Evolutionary conservation across 2,329 filamentous ascomycete genomes (phyloP), one percentile per base, ranked within the genome.

Genomic region (Lachnellula hyalina): DNA sequence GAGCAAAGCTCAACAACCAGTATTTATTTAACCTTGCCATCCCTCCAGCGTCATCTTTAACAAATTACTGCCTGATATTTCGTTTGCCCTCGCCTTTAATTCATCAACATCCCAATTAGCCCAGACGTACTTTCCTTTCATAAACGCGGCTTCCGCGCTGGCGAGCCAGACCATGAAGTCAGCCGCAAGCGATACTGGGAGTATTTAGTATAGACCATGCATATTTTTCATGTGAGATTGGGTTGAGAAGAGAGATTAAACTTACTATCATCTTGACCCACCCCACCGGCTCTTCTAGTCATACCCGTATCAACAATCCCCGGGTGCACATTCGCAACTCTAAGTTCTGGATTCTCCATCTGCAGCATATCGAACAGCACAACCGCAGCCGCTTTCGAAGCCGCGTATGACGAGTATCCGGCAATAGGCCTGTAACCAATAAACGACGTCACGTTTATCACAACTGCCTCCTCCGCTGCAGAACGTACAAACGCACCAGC

Each of bases 31-130:
- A 25, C 25, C 25, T 25, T 25, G 4, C 25, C 25, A 25, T 25
- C 25, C 25, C 25, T 25, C 25, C 36, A 38, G n/a, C 36, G n/a
- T 38, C 36, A 38, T 14, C n/a, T 38, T 38, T 9, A 38, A 17
- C 36, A 38, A 38, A 38, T 38, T 17, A 38, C 36, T 17, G 12
- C n/a, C 11, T 23, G 9, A 40, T 11, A 54, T 53, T 25, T 54
- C 54, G 11, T 56, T 23, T 4, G 35, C 47, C 32, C 44, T 53
- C 15, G n/a, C 21, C 51, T 59, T 14, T 51, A 74, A 56, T 56
- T 76, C 72, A n/a, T 73, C 67, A 4, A 74, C 72, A 65, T 76
- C 73, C 72, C 73, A 75, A 34, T 70, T 68, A 3, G 66, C 66
- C 67, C 68, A 73, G 7, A 72, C 61, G 51, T 63, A 68, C n/a